Conservation (phyloP, 192 early-diverging fungal species). For the Mortierella claussenii region DNA sequence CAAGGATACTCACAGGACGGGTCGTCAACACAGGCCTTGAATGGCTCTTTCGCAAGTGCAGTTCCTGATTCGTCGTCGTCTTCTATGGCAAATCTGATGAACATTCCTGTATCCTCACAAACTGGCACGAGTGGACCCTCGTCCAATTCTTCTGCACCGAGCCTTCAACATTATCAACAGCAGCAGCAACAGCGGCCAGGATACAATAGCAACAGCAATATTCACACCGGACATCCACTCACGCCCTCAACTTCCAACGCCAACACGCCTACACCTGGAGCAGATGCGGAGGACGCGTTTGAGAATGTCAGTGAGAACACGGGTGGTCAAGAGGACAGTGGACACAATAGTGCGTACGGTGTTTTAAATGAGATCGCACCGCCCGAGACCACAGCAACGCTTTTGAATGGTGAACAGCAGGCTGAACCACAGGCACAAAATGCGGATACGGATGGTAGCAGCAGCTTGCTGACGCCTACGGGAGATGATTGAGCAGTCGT, state of each 20-base stretch:
- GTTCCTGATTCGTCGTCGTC: neutral
- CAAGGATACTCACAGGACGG: neutral
- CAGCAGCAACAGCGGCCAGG: neutral
- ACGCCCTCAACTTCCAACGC: slow-evolving; percentile 2
- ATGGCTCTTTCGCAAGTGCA: neutral
- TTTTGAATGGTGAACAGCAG: neutral
- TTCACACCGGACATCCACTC: neutral
- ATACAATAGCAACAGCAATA: neutral
- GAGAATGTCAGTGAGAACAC: neutral
- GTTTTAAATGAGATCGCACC: neutral
- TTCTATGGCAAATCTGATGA: neutral
- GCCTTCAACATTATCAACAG: neutral
- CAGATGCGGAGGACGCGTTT: too few relatives aligned
- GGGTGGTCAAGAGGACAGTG: neutral
- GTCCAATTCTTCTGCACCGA: neutral
- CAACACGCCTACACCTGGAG: slow-evolving; percentile 7
- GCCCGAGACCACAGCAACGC: neutral
- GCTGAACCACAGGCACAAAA: neutral
- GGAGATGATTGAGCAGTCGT: slow-evolving; percentile 40
- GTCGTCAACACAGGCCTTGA: neutral
- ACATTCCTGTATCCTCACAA: neutral
- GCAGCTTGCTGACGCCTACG: slow-evolving; percentile 26
- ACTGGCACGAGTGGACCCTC: neutral
- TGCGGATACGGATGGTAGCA: slow-evolving; percentile 14
- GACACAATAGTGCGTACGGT: neutral